Base-by-base conservation (phyloP, 2,329 filamentous ascomycete species). In the Microsporum audouinii region DNA sequence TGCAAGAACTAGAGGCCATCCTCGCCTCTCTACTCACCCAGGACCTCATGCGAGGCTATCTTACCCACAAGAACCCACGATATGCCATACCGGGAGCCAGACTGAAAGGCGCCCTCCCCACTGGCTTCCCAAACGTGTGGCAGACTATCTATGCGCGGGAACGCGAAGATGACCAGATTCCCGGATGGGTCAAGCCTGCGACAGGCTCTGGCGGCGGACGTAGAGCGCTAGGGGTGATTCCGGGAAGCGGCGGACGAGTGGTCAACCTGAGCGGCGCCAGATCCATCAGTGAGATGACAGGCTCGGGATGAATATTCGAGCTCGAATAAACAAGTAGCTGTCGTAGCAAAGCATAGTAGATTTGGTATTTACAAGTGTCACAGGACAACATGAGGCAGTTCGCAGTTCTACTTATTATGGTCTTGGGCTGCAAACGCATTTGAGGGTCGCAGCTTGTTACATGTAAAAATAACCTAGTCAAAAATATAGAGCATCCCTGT, bases 41-140 rank as follows among this genome's bases (percentile, higher is more conserved):
- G 72, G 89, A 88, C 0, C 77, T 96, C 29, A 79, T 96, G 70
- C 85, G 87, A 66, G 92, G 91, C 1, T 96, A 91, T 69, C 82
- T 96, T 33, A 88, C 88, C 14, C 89, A 95, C 68, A 82, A 82
- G 31, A 84, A 86, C 69, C 82, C 82, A 49, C 85, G 88, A 57
- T 91, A 96, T 69, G 91, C 90, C 10, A 88, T 96, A 49, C 84
- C 88, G 59, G 91, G 91, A 2, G 85, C 88, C 29, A 70, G 72
- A 47, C 58, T 71, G 29, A 71, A 72, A 3, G 74, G 74, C 5
- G 74, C 77, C 2, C 62, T 76, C 31, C 71, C 73, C 0, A 77
- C 75, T 1, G 76, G 76, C 1, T 96, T 92, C 77, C 91, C 91
- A 0, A 78, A 77, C 49, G 84, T 89, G 0, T 90, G 86, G 80